These are phyloP conservation scores for Lasiodiplodia sp. DNA, from an alignment of 2,329 filamentous ascomycete species.

Conservation along the genomic window DNA sequence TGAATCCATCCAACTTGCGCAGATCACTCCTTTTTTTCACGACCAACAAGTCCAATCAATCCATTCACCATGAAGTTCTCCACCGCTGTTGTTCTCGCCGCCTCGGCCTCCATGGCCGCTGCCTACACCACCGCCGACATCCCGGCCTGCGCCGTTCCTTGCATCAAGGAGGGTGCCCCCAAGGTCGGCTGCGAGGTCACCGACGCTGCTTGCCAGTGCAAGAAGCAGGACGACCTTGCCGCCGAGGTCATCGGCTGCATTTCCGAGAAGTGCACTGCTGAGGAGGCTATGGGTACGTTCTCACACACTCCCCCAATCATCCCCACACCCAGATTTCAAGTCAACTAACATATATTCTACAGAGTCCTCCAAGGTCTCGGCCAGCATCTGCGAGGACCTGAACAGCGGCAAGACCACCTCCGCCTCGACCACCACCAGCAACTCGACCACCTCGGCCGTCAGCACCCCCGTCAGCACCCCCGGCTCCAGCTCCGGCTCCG, in stretches of 20 bases:
- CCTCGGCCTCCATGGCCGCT: slow-evolving; percentile 25
- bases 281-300: slow-evolving; percentile 49
- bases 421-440: not conserved
- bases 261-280: slow-evolving; percentile 45
- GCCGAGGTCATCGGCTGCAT: slow-evolving; percentile 51
- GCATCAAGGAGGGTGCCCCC: slow-evolving; percentile 56
- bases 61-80: slow-evolving; percentile 20
- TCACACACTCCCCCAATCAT: not conserved
- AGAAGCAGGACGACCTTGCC: slow-evolving; percentile 47
- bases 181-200: slow-evolving; percentile 55
- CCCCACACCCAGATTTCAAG: not conserved
- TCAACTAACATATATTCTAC: not conserved
- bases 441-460: slow-evolving; percentile 1
- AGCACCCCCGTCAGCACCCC: not conserved
- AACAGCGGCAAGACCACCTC: slow-evolving; percentile 8
- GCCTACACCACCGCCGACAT: slow-evolving; percentile 33
- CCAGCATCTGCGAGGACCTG: slow-evolving; percentile 14
- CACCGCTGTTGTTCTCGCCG: slow-evolving; percentile 21
- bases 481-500: not conserved
- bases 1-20: slow-evolving; percentile 3
- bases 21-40: slow-evolving; percentile 1
- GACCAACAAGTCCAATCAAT: not conserved
- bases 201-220: slow-evolving; percentile 62
- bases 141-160: slow-evolving; percentile 50
- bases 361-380: slow-evolving; percentile 19